Conservation (phyloP, 2,329 filamentous ascomycete species). For the Tympanopsis confertula region DNA sequence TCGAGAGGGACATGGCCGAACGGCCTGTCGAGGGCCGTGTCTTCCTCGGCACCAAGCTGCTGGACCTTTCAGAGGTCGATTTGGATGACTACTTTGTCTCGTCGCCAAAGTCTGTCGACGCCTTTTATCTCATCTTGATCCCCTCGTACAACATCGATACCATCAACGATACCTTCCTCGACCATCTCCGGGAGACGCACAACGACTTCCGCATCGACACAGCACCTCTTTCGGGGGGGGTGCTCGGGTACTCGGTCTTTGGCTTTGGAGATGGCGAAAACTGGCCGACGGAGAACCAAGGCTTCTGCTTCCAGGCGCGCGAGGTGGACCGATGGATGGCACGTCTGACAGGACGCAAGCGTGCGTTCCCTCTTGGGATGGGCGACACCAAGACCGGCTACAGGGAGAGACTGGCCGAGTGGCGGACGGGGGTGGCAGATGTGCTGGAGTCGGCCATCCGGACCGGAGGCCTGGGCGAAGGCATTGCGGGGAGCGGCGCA, state of each 20-base stretch:
- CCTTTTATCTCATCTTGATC: conserved; percentile 74
- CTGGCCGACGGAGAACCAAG: conserved; percentile 82
- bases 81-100: conserved; percentile 86
- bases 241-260: conserved; percentile 86
- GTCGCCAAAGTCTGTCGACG: conserved; percentile 53
- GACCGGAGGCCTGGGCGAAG: conserved; percentile 47
- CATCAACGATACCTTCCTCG: conserved; percentile 75
- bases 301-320: conserved; percentile 85
- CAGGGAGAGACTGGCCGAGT: conserved; percentile 58
- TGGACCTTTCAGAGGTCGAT: conserved; percentile 77
- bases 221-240: conserved; percentile 55
- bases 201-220: conserved; percentile 96
- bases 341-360: conserved; percentile 72
- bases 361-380: conserved; percentile 80
- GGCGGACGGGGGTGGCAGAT: conserved; percentile 63
- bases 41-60: conserved; percentile 49
- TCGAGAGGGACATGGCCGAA: conserved; percentile 18
- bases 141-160: conserved; percentile 95
- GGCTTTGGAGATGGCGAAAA: conserved; percentile 87
- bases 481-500: conserved; percentile 70
- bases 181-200: conserved; percentile 82
- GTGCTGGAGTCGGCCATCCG: conserved; percentile 52
- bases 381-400: conserved; percentile 74
- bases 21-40: conserved; percentile 9
- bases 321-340: conserved; percentile 94